Evolutionary conservation across 2,329 filamentous ascomycete species (phyloP).

Genomic region (Gremmenia infestans): DNA sequence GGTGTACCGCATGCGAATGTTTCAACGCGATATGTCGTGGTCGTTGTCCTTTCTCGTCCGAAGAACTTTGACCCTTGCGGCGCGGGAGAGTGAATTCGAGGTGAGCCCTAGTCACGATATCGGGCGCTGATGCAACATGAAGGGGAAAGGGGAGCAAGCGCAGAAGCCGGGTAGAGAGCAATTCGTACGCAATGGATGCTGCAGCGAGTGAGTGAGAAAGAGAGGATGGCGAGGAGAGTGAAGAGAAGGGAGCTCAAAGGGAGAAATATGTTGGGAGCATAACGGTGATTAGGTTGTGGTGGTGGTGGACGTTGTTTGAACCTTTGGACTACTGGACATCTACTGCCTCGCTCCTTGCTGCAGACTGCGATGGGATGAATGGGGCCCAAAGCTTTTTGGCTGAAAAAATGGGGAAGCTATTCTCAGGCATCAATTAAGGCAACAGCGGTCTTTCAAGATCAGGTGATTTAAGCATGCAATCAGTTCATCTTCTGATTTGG

Average conservation of each 20-base stretch:
- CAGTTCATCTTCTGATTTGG: no score
- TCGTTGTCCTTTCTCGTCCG: conserved; percentile 1
- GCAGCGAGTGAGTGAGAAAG: neutral
- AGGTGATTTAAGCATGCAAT: no score
- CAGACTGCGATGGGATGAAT: neutral
- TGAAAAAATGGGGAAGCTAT: no score
- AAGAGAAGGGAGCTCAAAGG: neutral
- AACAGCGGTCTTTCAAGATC: no score
- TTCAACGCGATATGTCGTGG: conserved; percentile 8
- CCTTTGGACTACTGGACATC: neutral
- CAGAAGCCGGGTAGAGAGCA: neutral
- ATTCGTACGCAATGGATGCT: neutral
- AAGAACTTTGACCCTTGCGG: conserved; percentile 14
- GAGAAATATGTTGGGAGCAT: neutral
- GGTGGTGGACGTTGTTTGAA: neutral
- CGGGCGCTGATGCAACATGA: conserved; percentile 19
- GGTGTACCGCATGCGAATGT: conserved; percentile 14
- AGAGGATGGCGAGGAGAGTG: neutral
- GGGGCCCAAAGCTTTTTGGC: neutral
- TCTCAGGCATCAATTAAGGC: no score
- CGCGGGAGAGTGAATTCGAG: conserved; percentile 12
- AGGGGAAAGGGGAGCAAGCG: conserved; percentile 5
- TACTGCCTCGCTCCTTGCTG: neutral
- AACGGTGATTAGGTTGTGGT: neutral
- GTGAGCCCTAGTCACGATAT: conserved; percentile 23